Evolutionary conservation across 768 basidiomycete species (phyloP), one percentile per base, ranked within the genome.

Genomic region (Punctularia strigosozonata): DNA sequence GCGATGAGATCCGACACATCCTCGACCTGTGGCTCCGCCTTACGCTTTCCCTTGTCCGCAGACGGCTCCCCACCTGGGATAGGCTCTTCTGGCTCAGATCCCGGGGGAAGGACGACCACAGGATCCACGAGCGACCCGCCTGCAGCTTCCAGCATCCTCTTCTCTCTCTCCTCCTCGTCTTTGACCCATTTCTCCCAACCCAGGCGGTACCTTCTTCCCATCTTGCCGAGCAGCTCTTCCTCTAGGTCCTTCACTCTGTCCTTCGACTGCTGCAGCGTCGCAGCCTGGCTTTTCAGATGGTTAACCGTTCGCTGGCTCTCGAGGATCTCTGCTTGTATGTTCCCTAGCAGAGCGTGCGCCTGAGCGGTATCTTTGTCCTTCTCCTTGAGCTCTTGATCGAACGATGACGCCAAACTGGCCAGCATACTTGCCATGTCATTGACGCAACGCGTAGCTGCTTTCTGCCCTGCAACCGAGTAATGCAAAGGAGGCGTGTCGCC

Each of bases 181-280:
- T 78, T 78, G 17, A 85, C 61, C 91, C 94, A 98, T 49, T 84
- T 86, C 55, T 94, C 88, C 80, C 84, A 97, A 2, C 91, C 94
- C 19, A 82, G 52, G 36, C 85, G 71, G 61, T 88, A 89, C 46
- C 83, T 67, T 49, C 71, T 71, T 15, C 80, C 83, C 77, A 95
- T 87, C 59, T 84, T 88, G 5, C 62, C 62, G 20, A 69, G 60
- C 22, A 97, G 60, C 43, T 77, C 77, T 14, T 57, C 59, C 56
- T 89, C 81, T 40, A 91, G 58, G 23, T 69, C 68, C 22, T 68
- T 62, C 34, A 94, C 62, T 19, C 62, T 53, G 39, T 69, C 63
- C 42, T 77, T 77, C 6, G 77, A 69, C 21, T 77, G 68, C 4
- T 70, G 55, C 6, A 91, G 64, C 1, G 72, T 72, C 36, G 80